These are phyloP conservation scores for Zoysia pacifica DNA, from an alignment of 176 grass and related monocot genomes.

Conservation along the genomic window DNA sequence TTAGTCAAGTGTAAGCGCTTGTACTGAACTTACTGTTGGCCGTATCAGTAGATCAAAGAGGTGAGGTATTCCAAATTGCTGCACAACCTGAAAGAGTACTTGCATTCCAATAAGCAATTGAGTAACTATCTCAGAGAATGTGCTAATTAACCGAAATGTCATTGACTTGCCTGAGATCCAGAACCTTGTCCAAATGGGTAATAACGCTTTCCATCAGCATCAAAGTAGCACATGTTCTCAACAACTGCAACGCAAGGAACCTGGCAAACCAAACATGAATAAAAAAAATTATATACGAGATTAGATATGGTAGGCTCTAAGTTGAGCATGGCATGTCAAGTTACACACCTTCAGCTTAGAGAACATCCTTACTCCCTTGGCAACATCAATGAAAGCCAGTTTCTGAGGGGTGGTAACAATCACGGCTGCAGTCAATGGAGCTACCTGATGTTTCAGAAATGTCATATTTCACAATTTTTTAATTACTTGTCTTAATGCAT, in stretches of 20 bases:
- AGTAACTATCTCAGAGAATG: conserved; percentile 33
- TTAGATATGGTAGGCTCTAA: not conserved
- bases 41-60: conserved; percentile 94
- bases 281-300: conserved; percentile 13
- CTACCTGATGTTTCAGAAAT: conserved; percentile 61
- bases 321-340: conserved; percentile 27
- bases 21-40: conserved; percentile 66
- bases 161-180: conserved; percentile 73
- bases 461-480: conserved; percentile 29
- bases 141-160: not conserved
- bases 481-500: conserved; percentile 6
- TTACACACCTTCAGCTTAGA: conserved; percentile 92
- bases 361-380: conserved; percentile 98
- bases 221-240: conserved; percentile 99
- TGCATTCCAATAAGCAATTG: conserved; percentile 10
- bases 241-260: conserved; percentile 96
- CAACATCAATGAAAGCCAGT: conserved; percentile 96
- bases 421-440: conserved; percentile 87
- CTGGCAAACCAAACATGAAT: conserved; percentile 36
- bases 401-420: conserved; percentile 98
- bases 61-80: conserved; percentile 95
- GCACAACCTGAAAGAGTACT: conserved; percentile 79
- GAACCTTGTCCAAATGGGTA: conserved; percentile 95
- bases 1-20: conserved; percentile 1
- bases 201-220: conserved; percentile 86